Percentiles rank a stretch among this genome's conserved stretches.
Evolutionary conservation across 176 grass and related monocot species (phyloP).

Genomic region (Paspalum notatum): DNA sequence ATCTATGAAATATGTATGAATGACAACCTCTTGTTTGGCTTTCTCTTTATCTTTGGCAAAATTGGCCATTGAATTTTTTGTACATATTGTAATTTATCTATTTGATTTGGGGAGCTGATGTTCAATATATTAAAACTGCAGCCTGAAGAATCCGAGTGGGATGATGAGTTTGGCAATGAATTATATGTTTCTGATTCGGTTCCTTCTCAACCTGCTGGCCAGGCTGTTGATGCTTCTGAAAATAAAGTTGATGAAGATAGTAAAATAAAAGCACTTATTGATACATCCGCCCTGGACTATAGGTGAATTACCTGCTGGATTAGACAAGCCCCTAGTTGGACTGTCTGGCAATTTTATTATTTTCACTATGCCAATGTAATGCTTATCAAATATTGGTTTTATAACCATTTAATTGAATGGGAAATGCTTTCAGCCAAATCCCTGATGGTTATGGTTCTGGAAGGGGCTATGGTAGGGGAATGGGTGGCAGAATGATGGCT

Average conservation of each 20-base stretch:
- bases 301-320: conserved; percentile 55
- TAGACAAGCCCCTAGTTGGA: not conserved
- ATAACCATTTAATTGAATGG: conserved; percentile 28
- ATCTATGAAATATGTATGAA: conserved; percentile 85
- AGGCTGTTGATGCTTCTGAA: conserved; percentile 58
- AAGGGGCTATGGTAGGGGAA: conserved; percentile 87
- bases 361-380: not conserved
- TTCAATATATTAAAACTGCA: conserved; percentile 60
- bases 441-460: conserved; percentile 77
- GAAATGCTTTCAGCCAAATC: conserved; percentile 67
- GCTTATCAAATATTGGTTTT: conserved; percentile 19
- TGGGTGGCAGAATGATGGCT: conserved; percentile 80
- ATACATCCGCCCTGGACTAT: conserved; percentile 83
- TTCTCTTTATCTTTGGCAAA: conserved; percentile 1
- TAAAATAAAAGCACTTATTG: conserved; percentile 92
- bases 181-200: conserved; percentile 77
- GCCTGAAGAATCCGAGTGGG: conserved; percentile 98
- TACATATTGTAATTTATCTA: conserved; percentile 7
- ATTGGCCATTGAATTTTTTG: conserved; percentile 19
- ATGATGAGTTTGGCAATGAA: conserved; percentile 96
- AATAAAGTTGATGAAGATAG: conserved; percentile 94
- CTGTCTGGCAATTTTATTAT: not conserved
- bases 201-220: conserved; percentile 58
- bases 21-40: not conserved
- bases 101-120: conserved; percentile 33